phyloP scores from a whole-genome alignment of 306 rosid species.

The Biancaea sappan region DNA sequence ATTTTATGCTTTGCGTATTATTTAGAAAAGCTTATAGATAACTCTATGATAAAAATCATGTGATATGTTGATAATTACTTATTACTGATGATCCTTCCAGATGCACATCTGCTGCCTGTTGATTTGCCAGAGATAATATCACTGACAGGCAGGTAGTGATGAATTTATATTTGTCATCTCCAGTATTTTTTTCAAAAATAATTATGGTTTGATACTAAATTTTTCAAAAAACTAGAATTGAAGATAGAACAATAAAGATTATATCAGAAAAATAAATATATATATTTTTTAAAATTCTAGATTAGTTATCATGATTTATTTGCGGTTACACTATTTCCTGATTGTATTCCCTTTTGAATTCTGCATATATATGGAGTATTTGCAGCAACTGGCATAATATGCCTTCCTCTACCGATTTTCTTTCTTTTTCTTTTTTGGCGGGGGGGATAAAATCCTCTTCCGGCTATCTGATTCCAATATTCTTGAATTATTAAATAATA shows the following conservation, averaged over 20 bases:
- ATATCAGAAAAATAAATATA: too few species aligned
- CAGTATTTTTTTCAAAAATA: neutral
- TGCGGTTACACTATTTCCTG: neutral
- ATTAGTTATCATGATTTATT: neutral
- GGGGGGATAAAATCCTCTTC: neutral
- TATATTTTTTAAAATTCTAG: neutral
- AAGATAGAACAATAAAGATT: constrained; percentile 1
- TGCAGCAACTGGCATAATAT: neutral
- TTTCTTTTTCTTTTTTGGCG: neutral
- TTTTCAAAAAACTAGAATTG: neutral
- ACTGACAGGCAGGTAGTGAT: constrained; percentile 73
- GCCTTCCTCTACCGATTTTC: too few species aligned
- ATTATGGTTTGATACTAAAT: constrained; percentile 12
- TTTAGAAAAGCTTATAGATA: neutral
- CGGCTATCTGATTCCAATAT: neutral
- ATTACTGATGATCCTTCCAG: constrained; percentile 46
- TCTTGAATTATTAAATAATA: neutral
- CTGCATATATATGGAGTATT: neutral
- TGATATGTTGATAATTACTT: constrained; percentile 17
- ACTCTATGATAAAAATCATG: neutral
- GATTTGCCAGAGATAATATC: constrained; percentile 81
- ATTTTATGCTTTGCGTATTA: neutral
- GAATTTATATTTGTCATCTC: constrained; percentile 16
- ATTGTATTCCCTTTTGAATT: neutral
- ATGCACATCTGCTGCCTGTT: constrained; percentile 85